phyloP scores from a whole-genome alignment of 208 protist species.

The Strigomonas galati region DNA sequence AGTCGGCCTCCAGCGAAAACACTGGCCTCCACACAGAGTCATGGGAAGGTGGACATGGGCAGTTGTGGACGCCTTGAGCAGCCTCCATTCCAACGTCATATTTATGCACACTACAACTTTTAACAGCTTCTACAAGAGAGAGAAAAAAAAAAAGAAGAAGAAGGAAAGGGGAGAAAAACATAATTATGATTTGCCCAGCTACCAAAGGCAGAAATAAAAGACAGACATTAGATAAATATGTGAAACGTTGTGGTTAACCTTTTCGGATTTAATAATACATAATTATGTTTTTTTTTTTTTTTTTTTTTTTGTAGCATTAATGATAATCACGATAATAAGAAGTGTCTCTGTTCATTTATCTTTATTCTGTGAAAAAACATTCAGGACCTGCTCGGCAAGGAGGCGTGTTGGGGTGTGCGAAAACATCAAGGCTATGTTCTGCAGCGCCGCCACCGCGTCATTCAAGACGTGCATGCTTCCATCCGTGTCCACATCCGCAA shows the following conservation, averaged over 20 bases:
- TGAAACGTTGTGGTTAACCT: too few relatives aligned
- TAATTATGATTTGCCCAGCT: too few relatives aligned
- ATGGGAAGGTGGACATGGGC: constrained; percentile 38
- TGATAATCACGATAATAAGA: too few relatives aligned
- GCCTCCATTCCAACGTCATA: constrained; percentile 22
- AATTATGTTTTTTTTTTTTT: too few relatives aligned
- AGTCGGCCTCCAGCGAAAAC: constrained; percentile 68
- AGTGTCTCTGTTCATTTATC: not conserved
- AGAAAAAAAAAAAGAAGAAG: too few relatives aligned
- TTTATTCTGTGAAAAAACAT: constrained; percentile 6
- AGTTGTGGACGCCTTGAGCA: constrained; percentile 25
- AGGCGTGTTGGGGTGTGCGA: constrained; percentile 34
- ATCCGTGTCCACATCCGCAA: constrained; percentile 15
- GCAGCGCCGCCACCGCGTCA: constrained; percentile 30
- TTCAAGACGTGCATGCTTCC: not conserved
- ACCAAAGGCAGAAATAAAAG: constrained; percentile 4
- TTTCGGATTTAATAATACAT: too few relatives aligned
- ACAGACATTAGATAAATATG: not conserved
- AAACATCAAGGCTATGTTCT: constrained; percentile 52
- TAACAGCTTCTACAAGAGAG: too few relatives aligned
- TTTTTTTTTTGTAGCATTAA: too few relatives aligned
- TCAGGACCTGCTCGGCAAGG: constrained; percentile 58
- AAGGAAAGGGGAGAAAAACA: constrained; percentile 3
- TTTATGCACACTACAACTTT: too few relatives aligned
- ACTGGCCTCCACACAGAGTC: constrained; percentile 71